Conservation (phyloP, 768 basidiomycete genomes). For the Lentinula edodes region DNA sequence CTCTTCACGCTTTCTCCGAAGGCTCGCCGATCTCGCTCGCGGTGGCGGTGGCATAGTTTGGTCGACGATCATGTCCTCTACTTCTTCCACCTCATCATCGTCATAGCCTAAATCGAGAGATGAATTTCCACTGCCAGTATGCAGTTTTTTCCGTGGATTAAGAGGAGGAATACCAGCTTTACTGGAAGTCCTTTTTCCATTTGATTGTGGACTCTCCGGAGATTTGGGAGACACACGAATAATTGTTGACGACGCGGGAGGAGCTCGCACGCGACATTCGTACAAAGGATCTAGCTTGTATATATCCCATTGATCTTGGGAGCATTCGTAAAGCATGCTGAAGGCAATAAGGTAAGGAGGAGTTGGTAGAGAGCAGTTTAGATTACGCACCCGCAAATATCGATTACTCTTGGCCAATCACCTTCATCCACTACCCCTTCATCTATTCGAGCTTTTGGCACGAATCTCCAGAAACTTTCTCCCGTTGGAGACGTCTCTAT, state of each 20-base stretch:
- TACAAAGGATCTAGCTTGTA: constrained; percentile 79
- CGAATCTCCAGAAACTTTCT: constrained; percentile 66
- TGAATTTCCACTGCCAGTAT: constrained; percentile 4
- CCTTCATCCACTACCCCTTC: constrained; percentile 63
- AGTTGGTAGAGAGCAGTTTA: not conserved
- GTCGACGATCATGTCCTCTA: constrained; percentile 46
- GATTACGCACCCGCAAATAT: constrained; percentile 56
- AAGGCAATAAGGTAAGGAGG: constrained; percentile 5
- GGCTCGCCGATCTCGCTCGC: constrained; percentile 15
- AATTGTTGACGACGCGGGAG: constrained; percentile 32
- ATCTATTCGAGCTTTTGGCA: constrained; percentile 60
- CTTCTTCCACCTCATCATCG: constrained; percentile 29
- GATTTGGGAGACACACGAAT: constrained; percentile 12
- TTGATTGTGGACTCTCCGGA: not conserved
- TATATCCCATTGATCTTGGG: constrained; percentile 82
- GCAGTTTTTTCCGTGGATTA: constrained; percentile 10
- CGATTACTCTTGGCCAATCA: constrained; percentile 58
- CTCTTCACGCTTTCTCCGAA: constrained; percentile 24
- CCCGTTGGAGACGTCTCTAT: constrained; percentile 60
- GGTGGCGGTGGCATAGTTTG: constrained; percentile 19
- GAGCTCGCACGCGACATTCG: constrained; percentile 50
- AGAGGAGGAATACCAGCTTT: constrained; percentile 3
- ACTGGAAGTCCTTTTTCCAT: not conserved
- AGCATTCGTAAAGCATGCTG: constrained; percentile 45
- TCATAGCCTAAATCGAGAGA: not conserved